phyloP scores from a whole-genome alignment of 192 early-diverging fungal genomes.

The Backusella australiensis region DNA sequence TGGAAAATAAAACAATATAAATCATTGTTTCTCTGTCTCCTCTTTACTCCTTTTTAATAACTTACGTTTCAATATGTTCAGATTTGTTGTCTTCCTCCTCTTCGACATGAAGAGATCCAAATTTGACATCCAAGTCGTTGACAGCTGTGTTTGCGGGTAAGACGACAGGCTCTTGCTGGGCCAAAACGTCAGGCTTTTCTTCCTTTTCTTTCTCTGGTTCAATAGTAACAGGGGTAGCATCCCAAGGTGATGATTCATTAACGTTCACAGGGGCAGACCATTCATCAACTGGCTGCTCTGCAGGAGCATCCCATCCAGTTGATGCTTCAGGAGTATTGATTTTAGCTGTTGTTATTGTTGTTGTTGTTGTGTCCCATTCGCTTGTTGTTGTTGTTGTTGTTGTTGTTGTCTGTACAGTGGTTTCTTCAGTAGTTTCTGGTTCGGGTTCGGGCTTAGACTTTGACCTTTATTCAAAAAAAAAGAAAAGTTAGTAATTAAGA shows the following conservation, averaged over 20 bases:
- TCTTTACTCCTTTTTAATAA: background rate
- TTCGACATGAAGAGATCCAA: constrained; percentile 74
- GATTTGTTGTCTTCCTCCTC: constrained; percentile 27
- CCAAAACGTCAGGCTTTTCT: constrained; percentile 35
- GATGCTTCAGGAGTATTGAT: background rate
- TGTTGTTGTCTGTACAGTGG: constrained; percentile 14
- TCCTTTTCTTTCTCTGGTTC: constrained; percentile 41
- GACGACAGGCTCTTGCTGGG: constrained; percentile 84
- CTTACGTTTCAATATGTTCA: constrained; percentile 32
- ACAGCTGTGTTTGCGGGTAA: constrained; percentile 71
- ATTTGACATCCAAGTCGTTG: constrained; percentile 70
- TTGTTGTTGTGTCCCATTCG: constrained; percentile 22
- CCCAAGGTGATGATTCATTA: constrained; percentile 13
- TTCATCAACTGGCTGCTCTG: constrained; percentile 20
- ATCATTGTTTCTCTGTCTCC: background rate
- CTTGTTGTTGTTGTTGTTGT: background rate
- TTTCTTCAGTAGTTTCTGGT: constrained; percentile 26
- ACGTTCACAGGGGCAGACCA: constrained; percentile 16
- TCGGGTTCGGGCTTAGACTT: constrained; percentile 39
- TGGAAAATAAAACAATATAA: background rate
- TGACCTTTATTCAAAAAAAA: constrained; percentile 11
- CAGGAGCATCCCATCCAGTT: constrained; percentile 21
- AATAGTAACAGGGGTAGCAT: constrained; percentile 17
- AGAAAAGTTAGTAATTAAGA: background rate
- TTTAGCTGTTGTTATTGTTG: background rate